Base-by-base conservation (phyloP, 352 stramenopile genomes). In the Globisporangium echinulatum region DNA sequence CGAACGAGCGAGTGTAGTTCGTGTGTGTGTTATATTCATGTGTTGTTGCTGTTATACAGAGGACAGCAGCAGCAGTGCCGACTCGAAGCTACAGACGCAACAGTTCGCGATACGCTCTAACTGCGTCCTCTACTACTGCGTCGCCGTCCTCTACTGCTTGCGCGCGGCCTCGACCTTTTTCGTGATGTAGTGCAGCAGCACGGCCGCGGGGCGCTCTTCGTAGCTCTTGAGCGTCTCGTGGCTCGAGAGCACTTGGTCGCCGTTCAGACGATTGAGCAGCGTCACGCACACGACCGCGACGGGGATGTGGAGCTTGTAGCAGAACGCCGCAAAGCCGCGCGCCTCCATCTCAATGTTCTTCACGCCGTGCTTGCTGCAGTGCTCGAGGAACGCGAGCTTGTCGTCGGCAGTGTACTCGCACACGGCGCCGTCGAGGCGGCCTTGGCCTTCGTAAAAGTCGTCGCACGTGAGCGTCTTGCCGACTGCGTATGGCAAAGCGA, bases 261-360 rank as follows among this genome's bases (percentile, higher is more conserved):
- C 82, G n/a, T 87, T 68, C 40, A 94, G 62, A 19, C 84, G 80
- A 68, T 94, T 90, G 25, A 94, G 63, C 33, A 94, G 69, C 37
- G 81, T 83, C 58, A 91, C 82, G 56, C 84, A 94, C 11, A 88
- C 69, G 47, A 88, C 69, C 0, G 78, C 83, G 6, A 87, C 71
- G n/a, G 79, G 79, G 63, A 94, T 92, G 43, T 82, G 63, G 52
- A 91, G 79, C 65, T 84, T 83, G 69, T 89, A 74, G 61, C 81
- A 89, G 61, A 91, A 90, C 53, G 73, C 72, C 19, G 85, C 79
- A 48, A 94, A 89, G 58, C 73, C 62, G 11, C 75, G 72, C 36
- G 75, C 83, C 63, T 94, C 85, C 85, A 94, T 94, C 67, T 94
- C 85, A 40, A 94, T 94, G 75, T 94, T 94, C 58, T 79, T 77